Conservation (phyloP, 768 basidiomycete species). For the Phlegmacium glaucopus region DNA sequence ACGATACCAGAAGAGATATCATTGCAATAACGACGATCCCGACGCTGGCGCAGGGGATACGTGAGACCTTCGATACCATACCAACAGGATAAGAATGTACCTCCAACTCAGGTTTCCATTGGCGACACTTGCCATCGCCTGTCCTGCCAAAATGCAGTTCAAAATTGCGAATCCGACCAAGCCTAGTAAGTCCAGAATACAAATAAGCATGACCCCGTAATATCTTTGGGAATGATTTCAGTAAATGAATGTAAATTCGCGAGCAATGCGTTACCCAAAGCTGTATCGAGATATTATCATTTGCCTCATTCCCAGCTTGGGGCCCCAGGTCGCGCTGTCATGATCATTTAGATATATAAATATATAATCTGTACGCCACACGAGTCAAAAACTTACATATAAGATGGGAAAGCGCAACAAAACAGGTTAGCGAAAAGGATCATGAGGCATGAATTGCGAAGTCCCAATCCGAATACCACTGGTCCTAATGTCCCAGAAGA, state of each 20-base stretch:
- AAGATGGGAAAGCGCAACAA: conserved; percentile 56
- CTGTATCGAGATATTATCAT: conserved; percentile 66
- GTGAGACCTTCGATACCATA: not conserved
- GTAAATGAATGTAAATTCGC: not conserved
- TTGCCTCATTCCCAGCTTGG: conserved; percentile 80
- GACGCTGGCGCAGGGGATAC: conserved; percentile 39
- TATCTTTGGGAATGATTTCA: conserved; percentile 9
- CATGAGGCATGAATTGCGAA: conserved; percentile 60
- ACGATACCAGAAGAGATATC: conserved; percentile 64
- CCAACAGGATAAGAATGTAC: conserved; percentile 22
- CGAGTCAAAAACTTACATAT: conserved; percentile 38
- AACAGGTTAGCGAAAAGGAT: conserved; percentile 69
- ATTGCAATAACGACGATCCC: conserved; percentile 79
- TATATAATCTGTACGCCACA: not conserved
- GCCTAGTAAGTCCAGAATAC: conserved; percentile 58
- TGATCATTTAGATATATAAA: not conserved
- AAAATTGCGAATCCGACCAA: conserved; percentile 71
- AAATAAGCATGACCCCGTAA: conserved; percentile 60
- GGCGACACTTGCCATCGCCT: conserved; percentile 40
- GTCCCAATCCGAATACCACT: conserved; percentile 50
- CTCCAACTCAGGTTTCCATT: conserved; percentile 40
- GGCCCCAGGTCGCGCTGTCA: conserved; percentile 65
- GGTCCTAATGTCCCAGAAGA: conserved; percentile 70
- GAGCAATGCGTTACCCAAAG: conserved; percentile 27
- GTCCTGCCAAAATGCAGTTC: conserved; percentile 70